Evolutionary conservation across 257 asterid species (phyloP), one percentile per base, ranked within the genome.

Genomic region (Leptodermis oblonga): DNA sequence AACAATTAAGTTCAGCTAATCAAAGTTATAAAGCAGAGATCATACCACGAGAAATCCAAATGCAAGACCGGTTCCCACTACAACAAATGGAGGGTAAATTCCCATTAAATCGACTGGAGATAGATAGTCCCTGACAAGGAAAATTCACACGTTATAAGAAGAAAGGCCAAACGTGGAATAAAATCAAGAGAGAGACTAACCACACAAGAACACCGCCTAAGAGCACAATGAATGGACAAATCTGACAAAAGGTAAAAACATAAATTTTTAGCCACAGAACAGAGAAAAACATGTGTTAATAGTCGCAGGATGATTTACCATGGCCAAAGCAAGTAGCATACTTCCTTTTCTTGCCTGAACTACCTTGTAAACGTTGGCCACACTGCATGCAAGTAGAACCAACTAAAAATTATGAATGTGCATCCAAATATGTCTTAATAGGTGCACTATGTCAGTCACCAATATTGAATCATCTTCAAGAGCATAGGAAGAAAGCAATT

Each of bases 31-130:
- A 18, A 41, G 61, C 63, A 55, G n/a, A 28, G 31, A 74, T 69
- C 86, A 72, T 82, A 92, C 98, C 98, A 92, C 98, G 56, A 92
- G 97, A 81, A 93, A 93, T 53, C 97, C 97, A 42, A 93, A 93
- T 43, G 98, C 89, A 79, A 93, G 88, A 36, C 98, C 98, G 72
- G 86, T 86, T 65, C 98, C 92, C 76, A 90, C 36, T 34, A 93
- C 68, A 55, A 88, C 67, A 52, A 87, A 71, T 78, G 90, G 94
- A 0, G 97, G 96, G 68, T 90, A 88, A 59, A 71, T 85, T 49
- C 73, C 78, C 65, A 90, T 84, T 73, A 93, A 69, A 79, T 89
- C 88, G 69, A 81, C 74, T 56, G 98, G 95, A 76, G 98, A 93
- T 74, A 93, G 73, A 78, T 88, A 84, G 80, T 86, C 82, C 98